Percentiles rank a stretch among this genome's conserved stretches.
phyloP scores from a whole-genome alignment of 2,329 filamentous ascomycete genomes.

The Amauroascus verrucosus region DNA sequence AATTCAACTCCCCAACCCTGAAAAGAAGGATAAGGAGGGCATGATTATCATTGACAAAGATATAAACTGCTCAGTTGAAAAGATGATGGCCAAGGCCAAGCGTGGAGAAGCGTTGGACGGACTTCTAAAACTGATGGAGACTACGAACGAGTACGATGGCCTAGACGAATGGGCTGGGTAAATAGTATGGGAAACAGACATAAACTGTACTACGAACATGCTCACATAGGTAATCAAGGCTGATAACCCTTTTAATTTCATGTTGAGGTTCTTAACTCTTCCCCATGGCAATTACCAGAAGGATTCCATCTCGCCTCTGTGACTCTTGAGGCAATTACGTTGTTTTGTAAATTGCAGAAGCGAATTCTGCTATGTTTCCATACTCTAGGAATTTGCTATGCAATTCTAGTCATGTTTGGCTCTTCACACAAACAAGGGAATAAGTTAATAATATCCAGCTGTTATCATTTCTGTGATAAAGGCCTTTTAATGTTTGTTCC shows the following conservation, averaged over 20 bases:
- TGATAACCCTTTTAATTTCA: no score
- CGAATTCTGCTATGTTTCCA: no score
- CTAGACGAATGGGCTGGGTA: slow-evolving; percentile 13
- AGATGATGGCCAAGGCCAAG: slow-evolving; percentile 22
- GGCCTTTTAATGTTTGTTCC: not conserved
- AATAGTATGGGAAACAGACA: not conserved
- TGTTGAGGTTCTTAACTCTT: no score
- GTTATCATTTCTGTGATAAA: not conserved
- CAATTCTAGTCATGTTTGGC: no score
- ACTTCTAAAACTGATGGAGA: slow-evolving; percentile 33
- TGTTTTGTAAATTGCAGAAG: no score
- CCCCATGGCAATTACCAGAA: no score
- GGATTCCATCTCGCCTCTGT: not conserved
- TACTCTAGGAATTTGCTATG: no score
- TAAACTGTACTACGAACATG: not conserved
- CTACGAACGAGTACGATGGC: slow-evolving; percentile 23
- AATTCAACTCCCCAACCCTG: slow-evolving; percentile 30
- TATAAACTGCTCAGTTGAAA: slow-evolving; percentile 16
- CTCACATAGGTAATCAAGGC: not conserved
- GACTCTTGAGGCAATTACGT: no score
- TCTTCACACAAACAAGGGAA: no score
- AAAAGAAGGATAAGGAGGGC: slow-evolving; percentile 15
- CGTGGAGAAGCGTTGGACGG: slow-evolving; percentile 32
- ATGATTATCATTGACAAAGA: slow-evolving; percentile 13
- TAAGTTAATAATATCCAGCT: no score